Evolutionary conservation across 768 basidiomycete species (phyloP).

Genomic region (Lentinula sp.): DNA sequence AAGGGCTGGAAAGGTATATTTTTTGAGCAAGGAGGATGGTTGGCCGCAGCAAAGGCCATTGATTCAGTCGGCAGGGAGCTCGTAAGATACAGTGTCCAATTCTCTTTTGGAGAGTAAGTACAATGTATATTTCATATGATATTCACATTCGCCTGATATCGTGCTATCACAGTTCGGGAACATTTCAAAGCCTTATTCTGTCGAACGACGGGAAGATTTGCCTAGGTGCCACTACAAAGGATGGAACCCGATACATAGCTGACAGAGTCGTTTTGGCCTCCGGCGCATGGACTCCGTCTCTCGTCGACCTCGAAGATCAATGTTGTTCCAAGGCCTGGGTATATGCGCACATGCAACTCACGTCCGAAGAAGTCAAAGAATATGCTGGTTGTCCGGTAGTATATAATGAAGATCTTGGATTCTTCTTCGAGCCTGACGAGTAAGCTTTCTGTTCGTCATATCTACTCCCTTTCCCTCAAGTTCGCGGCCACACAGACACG

Average conservation of each 20-base stretch:
- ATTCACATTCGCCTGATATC: neutral
- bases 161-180: neutral
- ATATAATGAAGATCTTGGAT: neutral
- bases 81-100: neutral
- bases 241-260: slow-evolving; percentile 1
- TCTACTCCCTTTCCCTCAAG: neutral
- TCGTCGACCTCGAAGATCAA: slow-evolving; percentile 5
- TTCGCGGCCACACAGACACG: neutral
- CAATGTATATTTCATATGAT: too few species aligned
- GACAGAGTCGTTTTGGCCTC: slow-evolving; percentile 3
- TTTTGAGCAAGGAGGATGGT: slow-evolving; percentile 1
- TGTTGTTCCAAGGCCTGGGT: slow-evolving; percentile 5
- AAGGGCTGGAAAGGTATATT: slow-evolving; percentile 6
- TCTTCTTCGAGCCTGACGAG: slow-evolving; percentile 1
- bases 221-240: neutral
- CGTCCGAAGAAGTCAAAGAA: slow-evolving; percentile 2
- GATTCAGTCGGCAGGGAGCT: slow-evolving; percentile 3
- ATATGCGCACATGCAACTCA: slow-evolving; percentile 3
- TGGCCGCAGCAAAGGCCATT: slow-evolving; percentile 1
- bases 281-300: slow-evolving; percentile 5
- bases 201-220: slow-evolving; percentile 5
- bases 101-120: slow-evolving; percentile 4
- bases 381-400: neutral
- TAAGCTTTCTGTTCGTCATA: neutral
- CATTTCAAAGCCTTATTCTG: neutral